phyloP scores from a whole-genome alignment of 148 eudicot genomes.

The Agrostemma githago region DNA sequence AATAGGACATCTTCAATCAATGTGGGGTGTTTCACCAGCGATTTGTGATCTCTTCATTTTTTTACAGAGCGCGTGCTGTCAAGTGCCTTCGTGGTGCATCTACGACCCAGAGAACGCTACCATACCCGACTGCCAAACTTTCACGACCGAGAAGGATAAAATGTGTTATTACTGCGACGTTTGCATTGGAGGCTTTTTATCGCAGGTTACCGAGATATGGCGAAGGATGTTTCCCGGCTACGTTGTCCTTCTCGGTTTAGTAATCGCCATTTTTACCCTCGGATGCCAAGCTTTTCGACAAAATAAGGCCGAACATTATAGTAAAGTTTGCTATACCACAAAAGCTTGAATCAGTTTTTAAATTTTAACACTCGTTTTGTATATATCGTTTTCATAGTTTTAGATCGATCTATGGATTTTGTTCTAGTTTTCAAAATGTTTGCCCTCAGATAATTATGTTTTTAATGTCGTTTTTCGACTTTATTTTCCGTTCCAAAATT shows the following conservation, averaged over 20 bases:
- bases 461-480: not conserved
- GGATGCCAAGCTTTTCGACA: conserved; percentile 22
- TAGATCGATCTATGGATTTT: not conserved
- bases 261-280: not conserved
- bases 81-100: conserved; percentile 5
- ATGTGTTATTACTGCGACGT: conserved; percentile 24
- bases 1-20: no score
- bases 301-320: conserved; percentile 9
- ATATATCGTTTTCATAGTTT: not conserved
- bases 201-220: conserved; percentile 14
- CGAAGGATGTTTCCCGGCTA: conserved; percentile 7
- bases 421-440: not conserved
- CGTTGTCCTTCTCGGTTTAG: conserved; percentile 4
- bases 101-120: not conserved
- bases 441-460: not conserved
- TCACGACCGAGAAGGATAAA: not conserved
- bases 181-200: conserved; percentile 19
- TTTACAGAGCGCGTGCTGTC: conserved; percentile 20
- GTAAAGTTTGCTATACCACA: conserved; percentile 1
- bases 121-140: conserved; percentile 8
- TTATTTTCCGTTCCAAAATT: not conserved
- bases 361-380: not conserved
- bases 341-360: not conserved
- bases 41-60: no score
- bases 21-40: no score